These are phyloP conservation scores for Pyrenophora tritici-repentis DNA, from an alignment of 2,329 filamentous ascomycete genomes.

Conservation along the genomic window DNA sequence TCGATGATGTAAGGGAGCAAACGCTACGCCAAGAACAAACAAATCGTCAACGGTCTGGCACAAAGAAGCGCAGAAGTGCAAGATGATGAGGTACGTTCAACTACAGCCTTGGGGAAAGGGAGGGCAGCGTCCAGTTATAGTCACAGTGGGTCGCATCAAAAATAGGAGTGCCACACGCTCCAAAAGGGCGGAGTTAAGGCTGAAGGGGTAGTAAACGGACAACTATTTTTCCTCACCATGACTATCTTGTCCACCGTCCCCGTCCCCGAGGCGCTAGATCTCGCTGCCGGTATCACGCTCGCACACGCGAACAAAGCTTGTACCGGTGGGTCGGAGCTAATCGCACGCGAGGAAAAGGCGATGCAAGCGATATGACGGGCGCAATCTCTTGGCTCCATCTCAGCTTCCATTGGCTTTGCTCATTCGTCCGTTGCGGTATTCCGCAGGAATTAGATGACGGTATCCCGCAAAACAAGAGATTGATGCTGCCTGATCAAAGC, in stretches of 20 bases:
- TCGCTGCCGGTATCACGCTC: conserved; percentile 2
- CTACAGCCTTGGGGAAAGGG: background rate
- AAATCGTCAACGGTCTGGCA: background rate
- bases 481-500: conserved; percentile 14
- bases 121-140: conserved; percentile 2
- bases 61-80: background rate
- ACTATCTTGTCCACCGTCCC: conserved; percentile 2
- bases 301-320: conserved; percentile 4
- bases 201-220: background rate
- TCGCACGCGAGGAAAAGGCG: background rate
- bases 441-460: background rate
- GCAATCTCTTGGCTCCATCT: no score
- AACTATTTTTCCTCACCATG: conserved; percentile 1
- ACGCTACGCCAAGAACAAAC: no score
- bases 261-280: conserved; percentile 5
- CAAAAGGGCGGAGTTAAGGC: conserved; percentile 1
- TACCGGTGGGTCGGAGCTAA: background rate
- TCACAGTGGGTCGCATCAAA: no score
- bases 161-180: background rate
- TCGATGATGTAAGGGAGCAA: background rate
- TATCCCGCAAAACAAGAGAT: background rate
- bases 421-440: background rate
- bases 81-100: background rate
- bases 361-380: background rate
- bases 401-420: background rate